phyloP scores from a whole-genome alignment of 208 protist genomes.

The Lotmaria passim region DNA sequence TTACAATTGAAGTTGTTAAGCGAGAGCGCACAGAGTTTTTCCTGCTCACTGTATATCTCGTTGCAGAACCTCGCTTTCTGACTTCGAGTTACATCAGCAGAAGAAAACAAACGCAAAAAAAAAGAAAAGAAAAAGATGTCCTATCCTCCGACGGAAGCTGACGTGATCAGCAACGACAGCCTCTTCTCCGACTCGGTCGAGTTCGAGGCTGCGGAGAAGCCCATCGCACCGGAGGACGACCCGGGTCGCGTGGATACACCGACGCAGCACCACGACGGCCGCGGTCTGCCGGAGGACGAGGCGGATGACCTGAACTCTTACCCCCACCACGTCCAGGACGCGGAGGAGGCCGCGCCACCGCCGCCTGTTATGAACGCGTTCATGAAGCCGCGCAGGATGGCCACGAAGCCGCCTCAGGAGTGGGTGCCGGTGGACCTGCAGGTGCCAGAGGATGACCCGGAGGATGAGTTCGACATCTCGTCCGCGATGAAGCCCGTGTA shows the following conservation, averaged over 20 bases:
- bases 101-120: constrained; percentile 15
- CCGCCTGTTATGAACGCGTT: constrained; percentile 37
- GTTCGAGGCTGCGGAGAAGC: constrained; percentile 73
- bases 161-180: constrained; percentile 69
- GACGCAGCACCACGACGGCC: constrained; percentile 8
- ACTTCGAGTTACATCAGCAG: background rate
- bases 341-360: constrained; percentile 28
- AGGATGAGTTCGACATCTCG: constrained; percentile 81
- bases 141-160: constrained; percentile 63
- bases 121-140: constrained; percentile 37
- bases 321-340: constrained; percentile 18
- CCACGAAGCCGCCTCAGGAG: constrained; percentile 33
- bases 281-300: constrained; percentile 13
- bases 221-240: constrained; percentile 15
- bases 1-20: constrained; percentile 16
- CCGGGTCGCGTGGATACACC: background rate
- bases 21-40: no score
- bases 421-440: constrained; percentile 55
- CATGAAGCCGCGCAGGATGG: constrained; percentile 64
- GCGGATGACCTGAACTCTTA: constrained; percentile 18
- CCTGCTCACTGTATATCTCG: background rate
- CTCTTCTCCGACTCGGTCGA: constrained; percentile 71
- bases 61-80: no score
- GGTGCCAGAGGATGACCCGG: constrained; percentile 55
- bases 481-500: constrained; percentile 62